Evolutionary conservation across 345 rosid genomes (phyloP), one percentile per base, ranked within the genome.

Genomic region (Eutrema heterophyllum): DNA sequence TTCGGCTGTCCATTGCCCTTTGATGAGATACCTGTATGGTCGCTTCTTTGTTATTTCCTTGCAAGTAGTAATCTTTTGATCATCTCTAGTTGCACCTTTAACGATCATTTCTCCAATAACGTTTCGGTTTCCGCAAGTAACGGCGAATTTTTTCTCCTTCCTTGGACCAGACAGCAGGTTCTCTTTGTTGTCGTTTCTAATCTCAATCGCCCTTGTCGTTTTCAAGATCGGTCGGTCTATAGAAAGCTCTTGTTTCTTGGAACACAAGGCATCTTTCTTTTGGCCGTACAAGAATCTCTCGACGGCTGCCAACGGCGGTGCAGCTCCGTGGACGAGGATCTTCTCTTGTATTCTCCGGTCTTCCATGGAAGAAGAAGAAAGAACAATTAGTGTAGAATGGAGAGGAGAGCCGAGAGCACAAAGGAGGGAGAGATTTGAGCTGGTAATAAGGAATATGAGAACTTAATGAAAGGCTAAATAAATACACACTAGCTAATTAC

Each of bases 1-100:
- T 70, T 89, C 96, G n/a, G 84, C 86, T 1, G 91, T 89, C 97
- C 98, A 93, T 74, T 91, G 97, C 15, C 98, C 98, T 78, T 93
- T 91, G 83, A 62, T 72, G 84, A 91, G 74, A 57, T 73, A 63
- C 39, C 72, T 55, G 48, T 81, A 54, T 62, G 82, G 13, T 9
- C 48, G 72, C 74, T 84, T 92, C 73, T 81, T 84, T n/a, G 64
- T 51, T 45, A 39, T 53, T 26, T 38, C 71, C 40, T 70, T 59
- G 67, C 40, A 46, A 58, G 9, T 44, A 32, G 4, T 24, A 84
- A 79, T 81, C 83, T 64, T 44, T 66, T 7, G 39, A 63, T 52
- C 5, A 32, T 46, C 62, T 56, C 64, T 80, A 15, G 53, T 69
- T n/a, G 44, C 41, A 16, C 16, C 78, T 46, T 64, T 81, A 54